Evolutionary conservation across 768 basidiomycete genomes (phyloP).

Genomic region (Tricholoma hemisulphureum): DNA sequence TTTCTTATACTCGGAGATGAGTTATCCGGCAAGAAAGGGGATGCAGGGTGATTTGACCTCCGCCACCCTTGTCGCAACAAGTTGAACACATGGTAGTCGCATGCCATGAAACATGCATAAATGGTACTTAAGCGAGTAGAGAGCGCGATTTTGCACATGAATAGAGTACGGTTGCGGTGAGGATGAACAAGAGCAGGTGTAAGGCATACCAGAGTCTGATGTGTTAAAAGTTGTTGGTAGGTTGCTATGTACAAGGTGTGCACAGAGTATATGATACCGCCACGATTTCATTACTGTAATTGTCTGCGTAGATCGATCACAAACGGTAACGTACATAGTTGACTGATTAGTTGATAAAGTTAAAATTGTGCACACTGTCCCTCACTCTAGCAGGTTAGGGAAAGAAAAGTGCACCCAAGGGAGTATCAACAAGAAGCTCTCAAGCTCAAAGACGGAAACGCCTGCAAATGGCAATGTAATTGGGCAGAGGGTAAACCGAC

Average conservation of each 20-base stretch:
- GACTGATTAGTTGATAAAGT: neutral
- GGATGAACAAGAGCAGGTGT: no score
- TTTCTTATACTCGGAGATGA: neutral
- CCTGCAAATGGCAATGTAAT: conserved; percentile 20
- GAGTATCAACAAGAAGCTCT: conserved; percentile 4
- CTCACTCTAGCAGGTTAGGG: neutral
- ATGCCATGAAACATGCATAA: neutral
- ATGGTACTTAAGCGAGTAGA: neutral
- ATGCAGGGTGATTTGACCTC: neutral
- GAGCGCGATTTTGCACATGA: neutral
- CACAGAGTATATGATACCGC: no score
- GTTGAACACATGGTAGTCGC: neutral
- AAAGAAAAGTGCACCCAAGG: neutral
- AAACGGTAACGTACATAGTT: no score
- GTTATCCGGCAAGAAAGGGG: neutral
- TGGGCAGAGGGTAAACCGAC: conserved; percentile 39
- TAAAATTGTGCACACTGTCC: neutral
- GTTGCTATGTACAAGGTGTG: no score
- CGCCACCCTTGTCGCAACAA: neutral
- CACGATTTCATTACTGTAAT: no score
- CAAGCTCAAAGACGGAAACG: conserved; percentile 9
- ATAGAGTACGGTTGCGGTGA: neutral
- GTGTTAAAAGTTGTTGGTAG: neutral
- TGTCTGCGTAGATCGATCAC: no score
- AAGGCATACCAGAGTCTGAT: neutral